These are phyloP conservation scores for Irpex sp. DNA, from an alignment of 1,284 basidiomycete species.

Conservation along the genomic window DNA sequence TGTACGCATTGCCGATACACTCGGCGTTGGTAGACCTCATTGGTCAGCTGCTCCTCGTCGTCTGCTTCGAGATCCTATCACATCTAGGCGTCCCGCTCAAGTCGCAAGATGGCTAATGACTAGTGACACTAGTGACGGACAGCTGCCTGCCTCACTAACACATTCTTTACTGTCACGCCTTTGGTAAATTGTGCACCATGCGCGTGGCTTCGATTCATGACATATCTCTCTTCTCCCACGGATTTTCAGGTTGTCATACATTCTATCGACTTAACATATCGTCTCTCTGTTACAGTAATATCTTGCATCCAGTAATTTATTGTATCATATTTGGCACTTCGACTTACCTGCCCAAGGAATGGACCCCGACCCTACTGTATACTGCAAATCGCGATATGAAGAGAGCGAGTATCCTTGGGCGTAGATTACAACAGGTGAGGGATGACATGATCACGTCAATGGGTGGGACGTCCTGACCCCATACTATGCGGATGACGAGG, in stretches of 20 bases:
- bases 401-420: too few relatives aligned
- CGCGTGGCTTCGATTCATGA: too few relatives aligned
- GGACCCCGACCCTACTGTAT: too few relatives aligned
- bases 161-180: too few relatives aligned
- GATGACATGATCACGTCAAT: not conserved
- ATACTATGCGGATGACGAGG: not conserved
- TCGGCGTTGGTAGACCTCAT: conserved; percentile 88
- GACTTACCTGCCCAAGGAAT: too few relatives aligned
- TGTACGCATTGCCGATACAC: conserved; percentile 91
- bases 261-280: not conserved
- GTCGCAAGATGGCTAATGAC: not conserved
- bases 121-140: not conserved
- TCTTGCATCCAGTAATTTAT: not conserved
- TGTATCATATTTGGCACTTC: not conserved
- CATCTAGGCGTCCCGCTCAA: conserved; percentile 32
- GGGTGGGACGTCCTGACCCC: not conserved
- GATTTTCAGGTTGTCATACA: not conserved
- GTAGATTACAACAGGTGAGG: too few relatives aligned
- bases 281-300: not conserved
- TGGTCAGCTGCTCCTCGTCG: conserved; percentile 82
- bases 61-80: conserved; percentile 66
- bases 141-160: not conserved
- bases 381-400: too few relatives aligned
- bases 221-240: not conserved
- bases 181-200: too few relatives aligned